phyloP scores from a whole-genome alignment of 139 green algal species.

The Picochlorum sp. region DNA sequence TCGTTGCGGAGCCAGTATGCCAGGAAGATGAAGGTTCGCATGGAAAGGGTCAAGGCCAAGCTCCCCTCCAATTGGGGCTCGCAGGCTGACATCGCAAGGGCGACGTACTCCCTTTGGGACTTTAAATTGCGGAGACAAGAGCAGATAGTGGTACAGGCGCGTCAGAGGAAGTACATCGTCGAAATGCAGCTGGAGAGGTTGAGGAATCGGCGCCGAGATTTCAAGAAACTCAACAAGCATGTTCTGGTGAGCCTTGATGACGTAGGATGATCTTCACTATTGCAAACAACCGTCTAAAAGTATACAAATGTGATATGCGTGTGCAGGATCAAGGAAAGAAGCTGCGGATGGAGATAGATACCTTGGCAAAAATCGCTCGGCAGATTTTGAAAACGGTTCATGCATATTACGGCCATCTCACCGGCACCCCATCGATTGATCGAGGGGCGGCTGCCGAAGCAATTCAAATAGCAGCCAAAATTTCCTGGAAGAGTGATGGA shows the following conservation, averaged over 20 bases:
- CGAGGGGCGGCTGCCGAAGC: conserved; percentile 4
- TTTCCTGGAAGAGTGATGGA: conserved; percentile 3
- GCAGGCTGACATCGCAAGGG: neutral
- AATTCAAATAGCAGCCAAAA: conserved; percentile 4
- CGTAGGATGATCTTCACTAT: neutral
- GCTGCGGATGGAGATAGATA: neutral
- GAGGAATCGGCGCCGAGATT: too few species aligned
- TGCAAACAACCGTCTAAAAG: neutral
- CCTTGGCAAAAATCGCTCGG: conserved; percentile 1
- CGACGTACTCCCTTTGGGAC: conserved; percentile 1
- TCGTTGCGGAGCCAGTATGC: conserved; percentile 4
- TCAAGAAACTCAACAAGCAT: conserved; percentile 2
- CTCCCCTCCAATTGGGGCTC: conserved; percentile 2
- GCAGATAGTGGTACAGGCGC: conserved; percentile 4
- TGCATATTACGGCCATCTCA: conserved; percentile 1
- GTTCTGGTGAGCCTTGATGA: conserved; percentile 1
- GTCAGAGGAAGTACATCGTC: conserved; percentile 4
- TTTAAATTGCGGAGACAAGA: conserved; percentile 3
- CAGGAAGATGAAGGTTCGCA: conserved; percentile 3
- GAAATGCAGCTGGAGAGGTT: conserved; percentile 2
- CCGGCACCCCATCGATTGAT: neutral
- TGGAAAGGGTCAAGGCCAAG: conserved; percentile 4
- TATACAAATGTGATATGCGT: neutral
- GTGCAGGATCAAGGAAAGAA: conserved; percentile 3
- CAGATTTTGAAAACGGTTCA: conserved; percentile 6